Evolutionary conservation across 768 basidiomycete species (phyloP).

Genomic region (Suillus plorans): DNA sequence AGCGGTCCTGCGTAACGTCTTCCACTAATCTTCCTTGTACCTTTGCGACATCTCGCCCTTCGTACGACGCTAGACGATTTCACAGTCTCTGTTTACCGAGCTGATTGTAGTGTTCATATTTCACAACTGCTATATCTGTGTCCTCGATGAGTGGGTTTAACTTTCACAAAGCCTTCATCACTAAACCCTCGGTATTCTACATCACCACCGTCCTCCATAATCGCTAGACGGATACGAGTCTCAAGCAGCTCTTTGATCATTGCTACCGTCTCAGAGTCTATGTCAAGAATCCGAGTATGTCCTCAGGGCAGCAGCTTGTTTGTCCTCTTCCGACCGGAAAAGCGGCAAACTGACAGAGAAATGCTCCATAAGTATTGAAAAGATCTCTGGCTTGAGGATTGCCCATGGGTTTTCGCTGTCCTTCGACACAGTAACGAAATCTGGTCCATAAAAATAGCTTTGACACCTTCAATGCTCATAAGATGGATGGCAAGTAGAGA

Average conservation of each 20-base stretch:
- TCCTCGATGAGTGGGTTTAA: too few species aligned
- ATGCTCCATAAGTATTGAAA: constrained; percentile 93
- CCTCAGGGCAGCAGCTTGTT: constrained; percentile 82
- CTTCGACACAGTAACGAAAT: constrained; percentile 97
- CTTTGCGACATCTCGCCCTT: background rate
- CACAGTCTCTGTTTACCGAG: background rate
- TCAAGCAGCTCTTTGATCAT: constrained; percentile 99
- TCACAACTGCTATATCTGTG: too few species aligned
- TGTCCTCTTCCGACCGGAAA: constrained; percentile 81
- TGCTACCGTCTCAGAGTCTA: constrained; percentile 93
- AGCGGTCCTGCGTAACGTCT: background rate
- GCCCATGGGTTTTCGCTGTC: constrained; percentile 83
- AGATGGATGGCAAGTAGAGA: constrained; percentile 27
- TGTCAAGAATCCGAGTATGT: constrained; percentile 86
- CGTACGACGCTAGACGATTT: background rate
- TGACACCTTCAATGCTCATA: too few species aligned
- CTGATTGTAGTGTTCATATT: too few species aligned
- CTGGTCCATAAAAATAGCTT: constrained; percentile 71
- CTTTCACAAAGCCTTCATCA: constrained; percentile 71
- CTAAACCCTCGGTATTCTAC: constrained; percentile 93
- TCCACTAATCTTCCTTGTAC: background rate
- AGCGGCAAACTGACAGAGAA: constrained; percentile 89
- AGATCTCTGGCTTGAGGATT: constrained; percentile 94
- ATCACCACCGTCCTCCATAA: constrained; percentile 99
- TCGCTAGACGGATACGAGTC: constrained; percentile 92